A percentile compares a stretch with the other conserved stretches of the same genome.
Evolutionary conservation across 805 yeast genomes (phyloP).

Genomic region (Metschnikowia amazonensis): DNA sequence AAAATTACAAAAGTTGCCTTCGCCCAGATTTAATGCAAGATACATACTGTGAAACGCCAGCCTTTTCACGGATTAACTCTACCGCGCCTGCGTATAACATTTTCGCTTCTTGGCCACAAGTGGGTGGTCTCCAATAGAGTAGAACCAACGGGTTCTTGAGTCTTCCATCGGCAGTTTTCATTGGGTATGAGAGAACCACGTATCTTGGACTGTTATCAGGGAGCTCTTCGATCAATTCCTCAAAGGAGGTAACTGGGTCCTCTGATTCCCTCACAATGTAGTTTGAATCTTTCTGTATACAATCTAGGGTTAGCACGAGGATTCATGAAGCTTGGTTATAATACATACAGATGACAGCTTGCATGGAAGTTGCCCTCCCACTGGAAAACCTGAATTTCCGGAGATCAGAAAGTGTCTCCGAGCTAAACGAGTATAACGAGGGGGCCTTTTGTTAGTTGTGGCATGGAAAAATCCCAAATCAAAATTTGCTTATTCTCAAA

Average conservation of each 20-base stretch:
- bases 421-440: slow-evolving; percentile 58
- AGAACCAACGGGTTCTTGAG: slow-evolving; percentile 69
- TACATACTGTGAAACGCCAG: slow-evolving; percentile 65
- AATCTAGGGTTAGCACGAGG: slow-evolving; percentile 28
- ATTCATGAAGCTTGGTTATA: background rate
- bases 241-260: slow-evolving; percentile 47
- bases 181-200: slow-evolving; percentile 72
- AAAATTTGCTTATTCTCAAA: background rate
- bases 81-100: slow-evolving; percentile 92
- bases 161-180: slow-evolving; percentile 66
- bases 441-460: slow-evolving; percentile 18
- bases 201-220: slow-evolving; percentile 83
- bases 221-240: slow-evolving; percentile 65
- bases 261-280: slow-evolving; percentile 49
- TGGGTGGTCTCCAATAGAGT: slow-evolving; percentile 85
- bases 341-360: slow-evolving; percentile 57
- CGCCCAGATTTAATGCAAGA: background rate
- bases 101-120: slow-evolving; percentile 73
- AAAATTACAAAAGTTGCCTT: no score
- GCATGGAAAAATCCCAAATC: background rate
- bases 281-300: slow-evolving; percentile 53
- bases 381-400: slow-evolving; percentile 73
- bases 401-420: slow-evolving; percentile 55
- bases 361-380: slow-evolving; percentile 56
- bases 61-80: slow-evolving; percentile 70